phyloP scores from a whole-genome alignment of 106 monocot species.

The Dendrobium nobile region DNA sequence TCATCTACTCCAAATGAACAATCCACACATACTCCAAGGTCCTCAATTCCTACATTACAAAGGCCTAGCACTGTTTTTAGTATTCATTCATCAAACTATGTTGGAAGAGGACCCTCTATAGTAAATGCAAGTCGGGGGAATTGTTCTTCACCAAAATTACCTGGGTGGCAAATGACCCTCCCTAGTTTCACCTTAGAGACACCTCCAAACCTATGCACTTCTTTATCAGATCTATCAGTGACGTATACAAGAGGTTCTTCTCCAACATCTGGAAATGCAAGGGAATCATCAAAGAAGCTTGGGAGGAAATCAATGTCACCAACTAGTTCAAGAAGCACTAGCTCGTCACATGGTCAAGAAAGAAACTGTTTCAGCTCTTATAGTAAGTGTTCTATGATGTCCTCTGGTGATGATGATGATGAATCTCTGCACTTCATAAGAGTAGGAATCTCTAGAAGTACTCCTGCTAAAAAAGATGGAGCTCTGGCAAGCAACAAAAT shows the following conservation, averaged over 20 bases:
- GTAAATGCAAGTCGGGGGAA: slow-evolving; percentile 46
- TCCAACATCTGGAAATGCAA: slow-evolving; percentile 61
- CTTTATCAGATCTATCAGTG: slow-evolving; percentile 47
- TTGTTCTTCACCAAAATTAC: slow-evolving; percentile 67
- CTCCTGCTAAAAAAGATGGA: slow-evolving; percentile 32
- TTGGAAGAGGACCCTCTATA: slow-evolving; percentile 54
- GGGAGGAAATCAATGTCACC: slow-evolving; percentile 76
- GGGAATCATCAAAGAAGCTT: slow-evolving; percentile 16
- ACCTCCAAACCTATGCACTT: slow-evolving; percentile 84
- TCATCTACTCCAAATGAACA: slow-evolving; percentile 45
- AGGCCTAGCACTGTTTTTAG: slow-evolving; percentile 53
- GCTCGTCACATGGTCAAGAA: slow-evolving; percentile 59
- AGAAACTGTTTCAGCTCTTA: slow-evolving; percentile 35
- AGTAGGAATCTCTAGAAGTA: slow-evolving; percentile 20
- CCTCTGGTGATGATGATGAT: slow-evolving; percentile 70
- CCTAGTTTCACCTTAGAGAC: slow-evolving; percentile 64
- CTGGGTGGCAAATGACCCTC: slow-evolving; percentile 52
- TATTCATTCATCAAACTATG: slow-evolving; percentile 31
- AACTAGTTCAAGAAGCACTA: slow-evolving; percentile 60
- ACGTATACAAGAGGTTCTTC: slow-evolving; percentile 51
- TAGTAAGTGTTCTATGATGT: slow-evolving; percentile 54
- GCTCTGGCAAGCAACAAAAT: slow-evolving; percentile 30
- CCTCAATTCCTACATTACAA: slow-evolving; percentile 53
- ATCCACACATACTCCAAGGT: slow-evolving; percentile 42
- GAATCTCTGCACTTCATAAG: slow-evolving; percentile 50